Percentiles rank a stretch among this genome's conserved stretches.
These are phyloP conservation scores for Tulasnella sp. DNA, from an alignment of 768 basidiomycete genomes.

Conservation along the genomic window DNA sequence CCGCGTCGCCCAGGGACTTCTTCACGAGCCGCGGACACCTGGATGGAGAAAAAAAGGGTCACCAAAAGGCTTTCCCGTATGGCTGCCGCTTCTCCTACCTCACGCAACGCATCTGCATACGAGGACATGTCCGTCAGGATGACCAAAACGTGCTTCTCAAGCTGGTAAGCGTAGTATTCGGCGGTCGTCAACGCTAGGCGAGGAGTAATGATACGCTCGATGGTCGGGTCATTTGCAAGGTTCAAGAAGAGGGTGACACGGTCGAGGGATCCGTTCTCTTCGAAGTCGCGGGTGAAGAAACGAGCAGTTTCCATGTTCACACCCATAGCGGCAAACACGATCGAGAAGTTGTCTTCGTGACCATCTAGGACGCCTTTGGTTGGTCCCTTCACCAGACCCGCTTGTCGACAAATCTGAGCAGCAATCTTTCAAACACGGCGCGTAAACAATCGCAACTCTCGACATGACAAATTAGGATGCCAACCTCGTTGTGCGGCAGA, in stretches of 20 bases:
- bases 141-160: conserved; percentile 98
- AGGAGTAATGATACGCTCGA: conserved; percentile 98
- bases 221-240: conserved; percentile 96
- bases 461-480: conserved; percentile 20
- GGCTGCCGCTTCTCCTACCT: conserved; percentile 35
- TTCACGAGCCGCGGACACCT: conserved; percentile 97
- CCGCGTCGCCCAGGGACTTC: conserved; percentile 99
- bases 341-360: conserved; percentile 99
- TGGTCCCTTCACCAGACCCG: conserved; percentile 90
- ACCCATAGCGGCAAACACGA: conserved; percentile 99
- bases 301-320: conserved; percentile 99
- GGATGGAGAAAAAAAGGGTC: conserved; percentile 21
- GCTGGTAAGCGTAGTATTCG: conserved; percentile 98
- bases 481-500: conserved; percentile 94
- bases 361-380: conserved; percentile 97
- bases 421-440: conserved; percentile 54
- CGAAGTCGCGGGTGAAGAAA: conserved; percentile 99
- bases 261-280: conserved; percentile 95
- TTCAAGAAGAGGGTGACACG: conserved; percentile 98
- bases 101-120: conserved; percentile 92
- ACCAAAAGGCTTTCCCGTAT: conserved; percentile 23
- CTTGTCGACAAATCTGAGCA: conserved; percentile 99
- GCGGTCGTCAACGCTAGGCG: conserved; percentile 96
- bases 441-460: neutral
- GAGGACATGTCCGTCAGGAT: conserved; percentile 99